A percentile compares a stretch with the other conserved stretches of the same genome.
phyloP scores from a whole-genome alignment of 352 stramenopile genomes.

The Globisporangium cederbergense region DNA sequence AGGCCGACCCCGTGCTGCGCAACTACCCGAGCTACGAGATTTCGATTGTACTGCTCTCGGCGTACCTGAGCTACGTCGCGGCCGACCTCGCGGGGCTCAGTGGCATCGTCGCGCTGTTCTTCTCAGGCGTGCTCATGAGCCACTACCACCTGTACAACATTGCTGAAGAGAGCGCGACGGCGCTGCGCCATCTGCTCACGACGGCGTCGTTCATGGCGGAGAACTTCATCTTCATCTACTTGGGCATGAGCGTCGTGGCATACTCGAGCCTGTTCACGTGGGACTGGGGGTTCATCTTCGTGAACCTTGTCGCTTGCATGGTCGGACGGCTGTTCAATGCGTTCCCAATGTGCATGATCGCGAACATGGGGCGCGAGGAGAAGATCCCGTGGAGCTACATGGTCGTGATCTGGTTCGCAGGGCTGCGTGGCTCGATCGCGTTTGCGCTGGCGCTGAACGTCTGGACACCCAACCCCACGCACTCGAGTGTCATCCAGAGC shows the following conservation, averaged over 20 bases:
- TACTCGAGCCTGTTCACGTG: slow-evolving; percentile 78
- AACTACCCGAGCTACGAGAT: slow-evolving; percentile 86
- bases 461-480: slow-evolving; percentile 44
- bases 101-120: slow-evolving; percentile 94
- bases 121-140: slow-evolving; percentile 88
- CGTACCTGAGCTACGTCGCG: slow-evolving; percentile 81
- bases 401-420: slow-evolving; percentile 91
- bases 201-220: slow-evolving; percentile 81
- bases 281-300: slow-evolving; percentile 82
- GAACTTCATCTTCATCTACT: slow-evolving; percentile 88
- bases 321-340: slow-evolving; percentile 68
- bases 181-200: slow-evolving; percentile 73
- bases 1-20: slow-evolving; percentile 63
- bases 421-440: slow-evolving; percentile 90
- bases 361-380: slow-evolving; percentile 62
- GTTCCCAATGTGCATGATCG: slow-evolving; percentile 76
- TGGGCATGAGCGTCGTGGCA: slow-evolving; percentile 81
- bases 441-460: slow-evolving; percentile 86
- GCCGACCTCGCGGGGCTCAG: slow-evolving; percentile 74
- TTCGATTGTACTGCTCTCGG: slow-evolving; percentile 79
- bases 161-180: slow-evolving; percentile 66
- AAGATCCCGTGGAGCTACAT: slow-evolving; percentile 78
- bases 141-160: slow-evolving; percentile 88
- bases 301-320: slow-evolving; percentile 64
- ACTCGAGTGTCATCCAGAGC: slow-evolving; percentile 71